Conservation (phyloP, 192 early-diverging fungal genomes). For the Backusella morwellensis region DNA sequence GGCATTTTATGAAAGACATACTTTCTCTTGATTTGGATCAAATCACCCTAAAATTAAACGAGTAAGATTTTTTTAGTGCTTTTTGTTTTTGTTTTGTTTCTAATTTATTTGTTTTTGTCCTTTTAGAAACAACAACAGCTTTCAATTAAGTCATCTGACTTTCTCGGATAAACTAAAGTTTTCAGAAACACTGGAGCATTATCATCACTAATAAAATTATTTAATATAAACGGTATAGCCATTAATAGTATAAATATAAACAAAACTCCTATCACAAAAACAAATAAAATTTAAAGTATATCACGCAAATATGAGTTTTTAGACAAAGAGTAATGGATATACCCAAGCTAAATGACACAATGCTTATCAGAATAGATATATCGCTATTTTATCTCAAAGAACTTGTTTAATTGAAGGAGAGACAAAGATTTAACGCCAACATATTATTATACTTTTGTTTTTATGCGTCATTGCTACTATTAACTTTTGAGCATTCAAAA, state of each 20-base stretch:
- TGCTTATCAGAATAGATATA: too few relatives aligned
- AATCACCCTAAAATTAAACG: constrained; percentile 47
- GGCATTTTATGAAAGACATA: constrained; percentile 59
- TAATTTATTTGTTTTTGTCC: neutral
- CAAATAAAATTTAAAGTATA: too few relatives aligned
- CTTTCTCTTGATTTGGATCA: constrained; percentile 62
- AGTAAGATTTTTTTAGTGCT: constrained; percentile 7
- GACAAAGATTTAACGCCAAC: too few relatives aligned
- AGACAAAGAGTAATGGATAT: too few relatives aligned
- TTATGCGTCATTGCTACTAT: too few relatives aligned
- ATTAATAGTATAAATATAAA: neutral
- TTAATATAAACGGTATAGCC: neutral
- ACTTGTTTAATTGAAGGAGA: too few relatives aligned
- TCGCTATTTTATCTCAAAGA: too few relatives aligned
- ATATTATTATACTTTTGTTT: too few relatives aligned
- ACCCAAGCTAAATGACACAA: too few relatives aligned
- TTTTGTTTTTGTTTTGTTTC: neutral
- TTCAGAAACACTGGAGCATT: neutral
- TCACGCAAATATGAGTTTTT: too few relatives aligned
- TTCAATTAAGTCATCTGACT: constrained; percentile 1
- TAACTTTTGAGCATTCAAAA: too few relatives aligned
- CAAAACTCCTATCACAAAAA: neutral
- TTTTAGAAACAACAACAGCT: neutral
- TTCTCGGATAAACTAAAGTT: constrained; percentile 1
- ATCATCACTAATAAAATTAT: neutral